phyloP scores from a whole-genome alignment of 805 yeast genomes.

The Candida ficus region DNA sequence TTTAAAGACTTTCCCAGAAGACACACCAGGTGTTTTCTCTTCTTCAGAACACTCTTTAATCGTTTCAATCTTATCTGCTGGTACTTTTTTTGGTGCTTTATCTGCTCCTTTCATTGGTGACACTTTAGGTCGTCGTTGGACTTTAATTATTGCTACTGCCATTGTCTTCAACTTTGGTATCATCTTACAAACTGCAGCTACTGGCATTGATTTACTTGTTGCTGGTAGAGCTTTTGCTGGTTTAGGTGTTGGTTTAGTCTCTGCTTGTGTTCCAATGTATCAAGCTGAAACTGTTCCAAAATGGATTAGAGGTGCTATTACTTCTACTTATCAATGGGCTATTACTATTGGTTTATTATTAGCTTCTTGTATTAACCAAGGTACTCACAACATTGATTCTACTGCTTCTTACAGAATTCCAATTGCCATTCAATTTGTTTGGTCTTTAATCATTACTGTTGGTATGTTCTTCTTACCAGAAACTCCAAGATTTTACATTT shows the following conservation, averaged over 20 bases:
- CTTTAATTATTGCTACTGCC: constrained; percentile 39
- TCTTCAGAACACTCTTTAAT: constrained; percentile 51
- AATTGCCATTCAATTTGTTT: constrained; percentile 63
- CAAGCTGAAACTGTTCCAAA: constrained; percentile 79
- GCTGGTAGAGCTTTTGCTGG: constrained; percentile 74
- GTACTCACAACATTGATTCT: constrained; percentile 47
- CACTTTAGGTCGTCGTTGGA: constrained; percentile 48
- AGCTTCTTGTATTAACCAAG: constrained; percentile 69
- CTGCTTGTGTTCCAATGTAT: constrained; percentile 70
- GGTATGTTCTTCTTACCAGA: constrained; percentile 74
- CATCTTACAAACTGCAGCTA: constrained; percentile 41
- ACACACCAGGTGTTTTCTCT: constrained; percentile 31
- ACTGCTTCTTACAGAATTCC: constrained; percentile 70
- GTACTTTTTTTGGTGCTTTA: constrained; percentile 67
- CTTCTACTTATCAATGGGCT: constrained; percentile 70
- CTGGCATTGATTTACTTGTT: constrained; percentile 44
- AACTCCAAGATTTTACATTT: constrained; percentile 66
- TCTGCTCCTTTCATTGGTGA: constrained; percentile 55
- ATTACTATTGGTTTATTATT: constrained; percentile 67
- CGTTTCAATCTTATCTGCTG: constrained; percentile 70
- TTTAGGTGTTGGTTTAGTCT: constrained; percentile 65
- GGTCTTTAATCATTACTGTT: constrained; percentile 55
- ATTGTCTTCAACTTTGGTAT: constrained; percentile 49
- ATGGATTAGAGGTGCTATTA: constrained; percentile 74
- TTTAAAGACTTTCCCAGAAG: constrained; percentile 35